Conservation (phyloP, 148 eudicot genomes). For the Fallopia convolvulus region DNA sequence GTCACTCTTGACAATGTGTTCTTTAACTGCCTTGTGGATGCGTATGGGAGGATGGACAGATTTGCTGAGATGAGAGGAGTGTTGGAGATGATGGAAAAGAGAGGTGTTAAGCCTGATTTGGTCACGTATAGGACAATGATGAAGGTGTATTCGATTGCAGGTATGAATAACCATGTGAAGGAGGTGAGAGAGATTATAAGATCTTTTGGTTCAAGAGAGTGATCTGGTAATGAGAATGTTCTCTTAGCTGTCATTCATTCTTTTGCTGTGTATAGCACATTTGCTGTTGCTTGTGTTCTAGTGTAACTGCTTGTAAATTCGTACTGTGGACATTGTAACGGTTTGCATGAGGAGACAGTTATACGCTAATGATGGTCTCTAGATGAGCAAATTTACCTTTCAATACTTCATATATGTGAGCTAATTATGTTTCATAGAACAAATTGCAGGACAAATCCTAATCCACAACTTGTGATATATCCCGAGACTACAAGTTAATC, state of each 20-base stretch:
- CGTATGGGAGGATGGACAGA: constrained; percentile 76
- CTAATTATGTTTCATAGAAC: not conserved
- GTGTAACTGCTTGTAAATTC: not conserved
- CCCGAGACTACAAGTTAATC: too few relatives aligned
- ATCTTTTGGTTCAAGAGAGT: not conserved
- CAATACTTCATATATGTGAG: too few relatives aligned
- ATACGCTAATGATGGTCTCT: not conserved
- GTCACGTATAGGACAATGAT: constrained; percentile 77
- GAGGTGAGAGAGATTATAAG: constrained; percentile 39
- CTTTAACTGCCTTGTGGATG: constrained; percentile 75
- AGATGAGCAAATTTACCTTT: not conserved
- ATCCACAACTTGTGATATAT: not conserved
- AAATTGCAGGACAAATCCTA: not conserved
- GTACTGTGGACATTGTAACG: not conserved
- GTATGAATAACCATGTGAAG: constrained; percentile 56
- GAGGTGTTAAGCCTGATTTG: constrained; percentile 59
- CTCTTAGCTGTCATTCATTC: not conserved
- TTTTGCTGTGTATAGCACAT: not conserved
- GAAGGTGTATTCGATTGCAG: constrained; percentile 55
- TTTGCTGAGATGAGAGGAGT: constrained; percentile 79
- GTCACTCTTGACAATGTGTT: constrained; percentile 66
- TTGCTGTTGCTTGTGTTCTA: not conserved
- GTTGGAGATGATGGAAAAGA: constrained; percentile 61
- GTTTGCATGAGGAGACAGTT: not conserved
- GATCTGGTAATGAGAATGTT: not conserved